Conservation (phyloP, 1,284 basidiomycete genomes). For the Puccinia polysora region DNA sequence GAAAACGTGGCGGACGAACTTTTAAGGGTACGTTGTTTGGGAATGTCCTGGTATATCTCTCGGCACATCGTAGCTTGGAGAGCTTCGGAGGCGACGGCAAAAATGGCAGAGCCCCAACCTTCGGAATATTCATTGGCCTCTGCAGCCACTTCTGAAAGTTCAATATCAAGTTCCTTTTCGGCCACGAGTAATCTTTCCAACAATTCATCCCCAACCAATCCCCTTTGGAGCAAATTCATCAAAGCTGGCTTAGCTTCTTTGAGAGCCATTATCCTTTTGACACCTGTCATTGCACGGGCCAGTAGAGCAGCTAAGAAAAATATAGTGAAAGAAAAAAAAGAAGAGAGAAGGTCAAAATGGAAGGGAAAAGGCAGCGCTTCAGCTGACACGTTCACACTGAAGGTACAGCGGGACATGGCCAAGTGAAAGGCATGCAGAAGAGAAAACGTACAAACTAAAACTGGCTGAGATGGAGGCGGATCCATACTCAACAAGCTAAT, state of each 20-base stretch:
- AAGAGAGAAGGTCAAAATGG: not conserved
- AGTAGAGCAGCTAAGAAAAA: constrained; percentile 67
- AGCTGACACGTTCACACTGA: not conserved
- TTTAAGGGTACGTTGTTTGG: not conserved
- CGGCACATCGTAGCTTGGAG: not conserved
- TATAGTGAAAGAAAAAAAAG: not conserved
- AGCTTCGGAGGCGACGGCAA: constrained; percentile 64
- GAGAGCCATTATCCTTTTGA: constrained; percentile 75
- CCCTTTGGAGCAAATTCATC: constrained; percentile 79
- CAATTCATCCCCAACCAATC: constrained; percentile 90
- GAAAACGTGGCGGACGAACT: not conserved
- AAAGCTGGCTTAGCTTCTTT: constrained; percentile 92
- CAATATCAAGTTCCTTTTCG: constrained; percentile 93
- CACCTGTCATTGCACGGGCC: constrained; percentile 85
- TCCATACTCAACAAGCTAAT: constrained; percentile 75
- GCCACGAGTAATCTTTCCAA: constrained; percentile 83
- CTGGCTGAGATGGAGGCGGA: constrained; percentile 70
- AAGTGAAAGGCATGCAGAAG: not conserved
- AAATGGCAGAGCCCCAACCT: constrained; percentile 92
- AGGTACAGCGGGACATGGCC: not conserved
- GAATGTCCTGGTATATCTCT: not conserved
- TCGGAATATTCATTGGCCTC: constrained; percentile 93
- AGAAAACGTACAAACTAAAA: constrained; percentile 62
- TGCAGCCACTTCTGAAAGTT: constrained; percentile 86
- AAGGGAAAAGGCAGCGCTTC: not conserved